These are phyloP conservation scores for Aspergillus eucalypticola DNA, from an alignment of 2,329 filamentous ascomycete genomes.

Conservation along the genomic window DNA sequence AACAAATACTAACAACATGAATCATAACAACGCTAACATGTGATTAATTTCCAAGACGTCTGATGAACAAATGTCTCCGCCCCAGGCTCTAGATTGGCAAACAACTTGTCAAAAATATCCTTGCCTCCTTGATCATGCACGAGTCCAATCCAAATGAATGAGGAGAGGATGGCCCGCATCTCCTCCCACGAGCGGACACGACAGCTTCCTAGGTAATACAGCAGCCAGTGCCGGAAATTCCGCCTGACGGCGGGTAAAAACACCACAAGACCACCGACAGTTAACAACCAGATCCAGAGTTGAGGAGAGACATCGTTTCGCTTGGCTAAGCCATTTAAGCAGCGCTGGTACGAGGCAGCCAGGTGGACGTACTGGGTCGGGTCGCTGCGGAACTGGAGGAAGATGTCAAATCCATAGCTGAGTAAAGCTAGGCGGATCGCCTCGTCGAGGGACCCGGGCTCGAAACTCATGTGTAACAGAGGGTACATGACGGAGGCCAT, in stretches of 20 bases:
- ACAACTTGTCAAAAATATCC: neutral
- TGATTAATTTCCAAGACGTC: neutral
- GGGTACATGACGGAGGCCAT: constrained; percentile 47
- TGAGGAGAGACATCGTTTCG: neutral
- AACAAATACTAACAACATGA: too few relatives aligned
- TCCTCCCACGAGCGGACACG: neutral
- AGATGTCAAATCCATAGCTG: constrained; percentile 41
- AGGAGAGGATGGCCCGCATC: neutral
- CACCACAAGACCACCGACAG: neutral
- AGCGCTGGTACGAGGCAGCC: neutral
- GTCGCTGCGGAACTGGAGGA: constrained; percentile 27
- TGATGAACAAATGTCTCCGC: neutral
- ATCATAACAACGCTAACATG: too few relatives aligned
- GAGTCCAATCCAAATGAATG: neutral
- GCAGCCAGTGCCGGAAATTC: neutral
- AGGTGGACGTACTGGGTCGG: neutral
- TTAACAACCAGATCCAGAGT: constrained; percentile 3
- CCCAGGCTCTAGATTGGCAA: neutral
- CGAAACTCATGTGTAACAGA: constrained; percentile 37
- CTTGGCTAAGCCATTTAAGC: neutral
- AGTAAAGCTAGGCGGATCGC: constrained; percentile 44
- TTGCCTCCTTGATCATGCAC: constrained; percentile 1
- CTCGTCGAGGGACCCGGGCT: constrained; percentile 33
- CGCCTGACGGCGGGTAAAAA: neutral
- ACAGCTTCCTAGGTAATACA: neutral